Conservation (phyloP, 176 grass and related monocot species). For the Raddia distichophylla region DNA sequence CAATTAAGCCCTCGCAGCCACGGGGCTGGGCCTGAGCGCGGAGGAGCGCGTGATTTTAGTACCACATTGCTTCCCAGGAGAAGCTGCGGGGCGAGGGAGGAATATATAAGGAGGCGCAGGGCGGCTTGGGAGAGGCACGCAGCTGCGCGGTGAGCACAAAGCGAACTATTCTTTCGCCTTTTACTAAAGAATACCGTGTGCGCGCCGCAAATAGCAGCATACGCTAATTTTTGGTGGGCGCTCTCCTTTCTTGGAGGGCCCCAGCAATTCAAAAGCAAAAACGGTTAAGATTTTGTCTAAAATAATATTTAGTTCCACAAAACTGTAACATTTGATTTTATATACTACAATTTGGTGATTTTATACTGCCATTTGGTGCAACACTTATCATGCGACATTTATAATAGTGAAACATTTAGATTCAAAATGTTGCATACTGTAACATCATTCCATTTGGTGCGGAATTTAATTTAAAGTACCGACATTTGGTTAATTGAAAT, state of each 20-base stretch:
- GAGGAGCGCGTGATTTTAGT: slow-evolving; percentile 9
- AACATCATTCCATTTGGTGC: too few species aligned
- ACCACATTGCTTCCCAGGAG: background rate
- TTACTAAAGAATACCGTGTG: slow-evolving; percentile 56
- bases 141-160: slow-evolving; percentile 62
- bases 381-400: too few species aligned
- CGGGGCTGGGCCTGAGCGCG: background rate
- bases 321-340: too few species aligned
- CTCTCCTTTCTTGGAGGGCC: background rate
- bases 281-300: background rate
- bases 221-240: slow-evolving; percentile 45
- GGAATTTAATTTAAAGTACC: too few species aligned
- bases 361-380: too few species aligned
- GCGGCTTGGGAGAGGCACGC: rapidly evolving
- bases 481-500: background rate
- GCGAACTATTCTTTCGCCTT: slow-evolving; percentile 62
- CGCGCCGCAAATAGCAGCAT: slow-evolving; percentile 37
- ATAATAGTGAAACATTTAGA: too few species aligned
- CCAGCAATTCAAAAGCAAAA: background rate
- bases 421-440: too few species aligned
- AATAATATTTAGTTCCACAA: too few species aligned
- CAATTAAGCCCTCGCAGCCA: background rate
- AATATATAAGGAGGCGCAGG: background rate
- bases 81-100: rapidly evolving
- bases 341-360: too few species aligned